Evolutionary conservation across 176 grass and related monocot genomes (phyloP).

Genomic region (Rhynchospora breviuscula): DNA sequence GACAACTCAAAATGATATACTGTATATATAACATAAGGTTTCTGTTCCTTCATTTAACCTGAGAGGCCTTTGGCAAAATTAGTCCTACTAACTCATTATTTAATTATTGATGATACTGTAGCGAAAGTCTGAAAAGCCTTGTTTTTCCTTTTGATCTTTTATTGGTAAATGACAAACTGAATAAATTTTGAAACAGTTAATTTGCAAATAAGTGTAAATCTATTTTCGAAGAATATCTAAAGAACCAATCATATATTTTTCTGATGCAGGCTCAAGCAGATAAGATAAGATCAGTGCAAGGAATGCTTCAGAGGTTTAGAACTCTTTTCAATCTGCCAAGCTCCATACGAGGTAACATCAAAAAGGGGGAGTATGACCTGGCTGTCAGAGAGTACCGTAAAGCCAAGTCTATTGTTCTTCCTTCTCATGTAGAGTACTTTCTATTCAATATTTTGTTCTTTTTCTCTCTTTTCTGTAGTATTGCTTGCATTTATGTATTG

Average conservation of each 20-base stretch:
- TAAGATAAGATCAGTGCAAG: constrained; percentile 99
- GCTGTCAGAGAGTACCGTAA: constrained; percentile 99
- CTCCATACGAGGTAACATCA: constrained; percentile 89
- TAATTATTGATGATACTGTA: not conserved
- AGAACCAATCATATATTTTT: not conserved
- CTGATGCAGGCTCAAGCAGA: constrained; percentile 87
- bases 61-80: not conserved
- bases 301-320: constrained; percentile 99
- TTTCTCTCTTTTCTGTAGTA: not conserved
- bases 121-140: not conserved
- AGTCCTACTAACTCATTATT: not conserved
- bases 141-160: not conserved
- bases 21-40: not conserved
- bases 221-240: not conserved
- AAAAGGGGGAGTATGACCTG: constrained; percentile 95
- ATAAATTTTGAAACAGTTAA: not conserved
- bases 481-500: constrained; percentile 12
- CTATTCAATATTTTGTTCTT: not conserved
- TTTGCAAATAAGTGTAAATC: not conserved
- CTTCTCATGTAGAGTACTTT: constrained; percentile 68
- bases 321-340: constrained; percentile 97
- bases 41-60: constrained; percentile 5
- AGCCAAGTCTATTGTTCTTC: constrained; percentile 99
- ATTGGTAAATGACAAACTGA: not conserved
- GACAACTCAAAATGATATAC: constrained; percentile 2